These are phyloP conservation scores for Puccinia horiana DNA, from an alignment of 1,284 basidiomycete genomes.

Conservation along the genomic window DNA sequence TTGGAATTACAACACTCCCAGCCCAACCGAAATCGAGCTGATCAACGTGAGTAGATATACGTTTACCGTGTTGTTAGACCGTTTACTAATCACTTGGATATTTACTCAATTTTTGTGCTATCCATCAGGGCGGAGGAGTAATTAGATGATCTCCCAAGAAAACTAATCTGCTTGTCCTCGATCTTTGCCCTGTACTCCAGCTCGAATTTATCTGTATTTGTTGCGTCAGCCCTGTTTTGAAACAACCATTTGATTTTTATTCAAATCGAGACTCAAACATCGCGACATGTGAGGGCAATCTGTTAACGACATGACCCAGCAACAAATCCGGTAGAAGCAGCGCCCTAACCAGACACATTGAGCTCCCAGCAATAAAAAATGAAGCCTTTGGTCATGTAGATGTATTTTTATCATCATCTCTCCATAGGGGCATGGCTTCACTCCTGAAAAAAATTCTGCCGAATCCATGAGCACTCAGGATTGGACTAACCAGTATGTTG, in stretches of 20 bases:
- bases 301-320: no score
- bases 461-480: no score
- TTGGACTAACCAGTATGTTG: no score
- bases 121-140: slow-evolving; percentile 11
- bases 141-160: neutral
- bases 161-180: neutral
- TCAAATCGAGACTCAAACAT: neutral
- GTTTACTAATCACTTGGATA: neutral
- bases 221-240: neutral
- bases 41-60: slow-evolving; percentile 28
- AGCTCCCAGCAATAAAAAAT: no score
- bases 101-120: neutral
- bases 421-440: no score
- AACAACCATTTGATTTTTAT: neutral
- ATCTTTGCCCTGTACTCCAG: neutral
- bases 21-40: slow-evolving; percentile 29
- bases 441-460: no score
- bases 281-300: neutral
- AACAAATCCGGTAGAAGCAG: no score
- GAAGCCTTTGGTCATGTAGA: no score
- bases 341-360: no score
- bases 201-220: neutral
- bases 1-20: slow-evolving; percentile 19
- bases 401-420: no score
- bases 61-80: neutral